A percentile compares a stretch with the other conserved stretches of the same genome.
These are phyloP conservation scores for Inga leiocalycina DNA, from an alignment of 306 rosid genomes.

Conservation along the genomic window DNA sequence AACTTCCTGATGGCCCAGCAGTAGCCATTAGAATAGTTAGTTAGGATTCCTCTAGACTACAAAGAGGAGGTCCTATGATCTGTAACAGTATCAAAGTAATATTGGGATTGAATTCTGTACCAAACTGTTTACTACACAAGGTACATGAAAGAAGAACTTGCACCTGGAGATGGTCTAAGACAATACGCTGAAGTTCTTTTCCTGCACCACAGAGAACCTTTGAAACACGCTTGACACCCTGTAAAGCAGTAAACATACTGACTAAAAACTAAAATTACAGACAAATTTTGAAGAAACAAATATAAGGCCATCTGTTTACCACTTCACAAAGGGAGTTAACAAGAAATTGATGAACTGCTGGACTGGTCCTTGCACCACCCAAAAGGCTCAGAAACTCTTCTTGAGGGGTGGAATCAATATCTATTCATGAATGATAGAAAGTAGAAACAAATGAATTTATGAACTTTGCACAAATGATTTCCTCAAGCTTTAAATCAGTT, in stretches of 20 bases:
- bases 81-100: not conserved
- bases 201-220: slow-evolving; percentile 89
- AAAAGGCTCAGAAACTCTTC: slow-evolving; percentile 92
- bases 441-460: slow-evolving; percentile 31
- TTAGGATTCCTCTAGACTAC: not conserved
- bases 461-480: slow-evolving; percentile 23
- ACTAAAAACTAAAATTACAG: slow-evolving; percentile 37
- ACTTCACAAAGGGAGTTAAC: slow-evolving; percentile 90
- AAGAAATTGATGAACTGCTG: slow-evolving; percentile 90
- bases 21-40: not conserved
- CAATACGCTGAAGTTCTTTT: slow-evolving; percentile 88
- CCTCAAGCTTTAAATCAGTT: slow-evolving; percentile 33
- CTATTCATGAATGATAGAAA: slow-evolving; percentile 48
- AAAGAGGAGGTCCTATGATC: not conserved
- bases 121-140: not conserved
- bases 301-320: slow-evolving; percentile 49
- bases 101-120: not conserved
- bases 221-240: slow-evolving; percentile 93
- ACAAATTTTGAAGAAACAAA: slow-evolving; percentile 28
- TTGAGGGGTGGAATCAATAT: slow-evolving; percentile 81
- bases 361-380: slow-evolving; percentile 98
- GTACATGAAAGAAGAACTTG: slow-evolving; percentile 31
- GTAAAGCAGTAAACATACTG: slow-evolving; percentile 35
- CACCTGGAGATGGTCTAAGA: slow-evolving; percentile 96
- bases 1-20: not conserved